Percentiles rank a stretch among this genome's conserved stretches.
Evolutionary conservation across 2,329 filamentous ascomycete species (phyloP).

Genomic region (Aspergillus candidus): DNA sequence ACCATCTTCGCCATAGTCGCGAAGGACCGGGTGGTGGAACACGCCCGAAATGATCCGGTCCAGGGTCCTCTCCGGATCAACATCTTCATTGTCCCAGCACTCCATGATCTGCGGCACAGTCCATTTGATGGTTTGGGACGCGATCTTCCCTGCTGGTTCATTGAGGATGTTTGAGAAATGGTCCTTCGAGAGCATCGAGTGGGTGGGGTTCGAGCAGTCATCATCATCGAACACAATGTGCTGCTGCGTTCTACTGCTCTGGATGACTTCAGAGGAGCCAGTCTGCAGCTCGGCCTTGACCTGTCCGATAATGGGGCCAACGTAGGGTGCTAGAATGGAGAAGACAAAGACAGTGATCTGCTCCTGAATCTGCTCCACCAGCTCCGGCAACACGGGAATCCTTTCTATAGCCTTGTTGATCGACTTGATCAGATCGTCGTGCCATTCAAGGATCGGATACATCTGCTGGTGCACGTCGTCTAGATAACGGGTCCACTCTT

Average conservation of each 20-base stretch:
- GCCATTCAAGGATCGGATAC: slow-evolving; percentile 84
- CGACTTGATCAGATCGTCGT: slow-evolving; percentile 76
- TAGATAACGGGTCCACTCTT: slow-evolving; percentile 76
- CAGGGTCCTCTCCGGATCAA: slow-evolving; percentile 64
- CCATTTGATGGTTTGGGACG: slow-evolving; percentile 73
- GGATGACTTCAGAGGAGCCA: slow-evolving; percentile 80
- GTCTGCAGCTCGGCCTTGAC: slow-evolving; percentile 81
- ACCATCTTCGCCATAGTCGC: slow-evolving; percentile 62
- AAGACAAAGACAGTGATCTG: slow-evolving; percentile 87
- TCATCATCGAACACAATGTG: slow-evolving; percentile 81
- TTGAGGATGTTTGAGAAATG: slow-evolving; percentile 90
- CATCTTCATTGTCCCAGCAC: slow-evolving; percentile 72
- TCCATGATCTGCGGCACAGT: slow-evolving; percentile 83
- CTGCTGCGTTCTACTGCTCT: slow-evolving; percentile 77
- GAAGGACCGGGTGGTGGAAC: slow-evolving; percentile 81
- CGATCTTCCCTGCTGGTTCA: slow-evolving; percentile 77
- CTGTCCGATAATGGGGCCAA: slow-evolving; percentile 78
- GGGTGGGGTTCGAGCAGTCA: slow-evolving; percentile 70
- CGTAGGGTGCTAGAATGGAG: slow-evolving; percentile 80
- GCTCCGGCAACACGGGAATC: slow-evolving; percentile 75
- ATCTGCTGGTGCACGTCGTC: slow-evolving; percentile 69
- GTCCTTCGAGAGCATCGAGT: slow-evolving; percentile 94
- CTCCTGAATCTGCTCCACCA: slow-evolving; percentile 80
- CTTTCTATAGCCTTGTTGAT: slow-evolving; percentile 75
- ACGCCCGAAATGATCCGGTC: slow-evolving; percentile 74